A percentile compares a stretch with the other conserved stretches of the same genome.
phyloP scores from a whole-genome alignment of 169 alveolate species.

The Besnoitia besnoiti region DNA sequence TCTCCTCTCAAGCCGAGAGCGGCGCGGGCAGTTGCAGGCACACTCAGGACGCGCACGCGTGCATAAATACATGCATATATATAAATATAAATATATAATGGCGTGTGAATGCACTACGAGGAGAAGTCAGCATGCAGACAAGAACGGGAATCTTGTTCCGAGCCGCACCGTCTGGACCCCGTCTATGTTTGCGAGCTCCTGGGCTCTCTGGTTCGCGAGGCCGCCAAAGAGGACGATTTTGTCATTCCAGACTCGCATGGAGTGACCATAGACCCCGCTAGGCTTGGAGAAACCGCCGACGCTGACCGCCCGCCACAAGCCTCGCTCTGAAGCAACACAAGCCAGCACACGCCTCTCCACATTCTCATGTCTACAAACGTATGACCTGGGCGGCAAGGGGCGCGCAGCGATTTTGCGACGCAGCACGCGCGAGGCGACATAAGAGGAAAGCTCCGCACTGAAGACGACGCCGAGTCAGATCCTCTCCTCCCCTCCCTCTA shows the following conservation, averaged over 20 bases:
- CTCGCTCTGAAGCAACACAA: not conserved
- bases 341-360: not conserved
- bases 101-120: not conserved
- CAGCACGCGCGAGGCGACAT: no score
- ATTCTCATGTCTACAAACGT: no score
- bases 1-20: no score
- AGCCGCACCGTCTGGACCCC: not conserved
- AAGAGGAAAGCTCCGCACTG: no score
- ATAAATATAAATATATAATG: not conserved
- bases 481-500: no score
- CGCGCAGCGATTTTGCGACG: no score
- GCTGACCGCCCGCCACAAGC: not conserved
- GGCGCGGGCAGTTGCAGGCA: no score
- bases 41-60: no score
- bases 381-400: no score
- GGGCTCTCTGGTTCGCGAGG: not conserved
- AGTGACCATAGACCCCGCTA: slow-evolving; percentile 15
- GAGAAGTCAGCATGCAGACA: not conserved
- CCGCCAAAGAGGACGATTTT: slow-evolving; percentile 18
- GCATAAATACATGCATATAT: not conserved
- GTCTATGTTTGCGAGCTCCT: not conserved
- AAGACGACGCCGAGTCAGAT: no score
- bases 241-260: not conserved
- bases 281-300: slow-evolving; percentile 44
- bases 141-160: not conserved